A percentile compares a stretch with the other conserved stretches of the same genome.
Evolutionary conservation across 495 filamentous ascomycete genomes (phyloP).

Genomic region (Annulohypoxylon bovei): DNA sequence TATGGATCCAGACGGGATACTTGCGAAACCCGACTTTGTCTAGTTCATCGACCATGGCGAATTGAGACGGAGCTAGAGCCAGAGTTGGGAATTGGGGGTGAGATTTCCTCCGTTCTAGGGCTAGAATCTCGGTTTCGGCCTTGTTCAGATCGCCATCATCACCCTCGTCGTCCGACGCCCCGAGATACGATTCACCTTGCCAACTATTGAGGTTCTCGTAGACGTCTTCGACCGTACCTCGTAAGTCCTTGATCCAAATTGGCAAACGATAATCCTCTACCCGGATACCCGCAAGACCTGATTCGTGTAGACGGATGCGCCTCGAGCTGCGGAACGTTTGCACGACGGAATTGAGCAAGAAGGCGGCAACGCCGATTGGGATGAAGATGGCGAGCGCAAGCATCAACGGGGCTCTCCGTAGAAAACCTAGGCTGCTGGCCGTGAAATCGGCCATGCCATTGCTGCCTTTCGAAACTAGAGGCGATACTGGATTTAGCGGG

Average conservation of each 20-base stretch:
- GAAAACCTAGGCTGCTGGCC: constrained; percentile 30
- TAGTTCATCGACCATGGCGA: constrained; percentile 80
- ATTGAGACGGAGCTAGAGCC: constrained; percentile 81
- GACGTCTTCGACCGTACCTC: constrained; percentile 75
- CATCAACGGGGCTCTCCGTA: constrained; percentile 64
- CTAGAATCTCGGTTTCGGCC: constrained; percentile 41
- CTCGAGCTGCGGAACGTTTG: constrained; percentile 76
- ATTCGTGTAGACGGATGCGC: constrained; percentile 79
- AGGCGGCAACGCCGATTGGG: constrained; percentile 73
- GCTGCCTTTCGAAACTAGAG: constrained; percentile 47
- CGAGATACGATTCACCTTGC: constrained; percentile 70
- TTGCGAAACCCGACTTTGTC: constrained; percentile 81
- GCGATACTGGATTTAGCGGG: constrained; percentile 67
- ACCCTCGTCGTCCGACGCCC: constrained; percentile 50
- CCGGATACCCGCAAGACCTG: constrained; percentile 71
- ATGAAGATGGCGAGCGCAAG: constrained; percentile 71
- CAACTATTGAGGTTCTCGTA: constrained; percentile 74
- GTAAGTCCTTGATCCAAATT: constrained; percentile 75
- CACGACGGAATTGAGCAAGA: constrained; percentile 76
- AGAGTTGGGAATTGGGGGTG: constrained; percentile 66
- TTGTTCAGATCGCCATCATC: constrained; percentile 32
- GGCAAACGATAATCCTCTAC: constrained; percentile 76
- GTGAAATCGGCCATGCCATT: constrained; percentile 42
- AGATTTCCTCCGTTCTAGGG: constrained; percentile 52
- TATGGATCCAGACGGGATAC: constrained; percentile 87